Evolutionary conservation across 2,329 filamentous ascomycete species (phyloP), one percentile per base, ranked within the genome.

Genomic region (Phialocephala sp.): DNA sequence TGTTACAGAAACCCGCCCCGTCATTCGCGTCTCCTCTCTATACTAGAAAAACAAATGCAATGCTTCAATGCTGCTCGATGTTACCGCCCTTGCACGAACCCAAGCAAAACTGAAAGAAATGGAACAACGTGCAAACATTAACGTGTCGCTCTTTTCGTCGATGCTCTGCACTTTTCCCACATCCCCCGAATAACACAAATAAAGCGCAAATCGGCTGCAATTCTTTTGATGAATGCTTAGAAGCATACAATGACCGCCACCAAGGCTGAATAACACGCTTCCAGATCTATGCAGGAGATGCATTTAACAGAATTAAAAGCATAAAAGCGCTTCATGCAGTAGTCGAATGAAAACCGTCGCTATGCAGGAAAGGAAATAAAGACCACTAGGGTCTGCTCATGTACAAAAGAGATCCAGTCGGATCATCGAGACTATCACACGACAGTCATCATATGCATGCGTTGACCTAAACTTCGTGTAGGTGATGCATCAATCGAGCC

Each of bases 391-490:
- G 65, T 63, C 57, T 55, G 57, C 57, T 62, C 67, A 72, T 74
- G 68, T 74, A 75, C 71, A 75, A 72, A 54, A 54, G 50, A 54
- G 63, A 72, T 71, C 60, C 65, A 72, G 69, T 59, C 66, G 52
- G 60, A 60, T 67, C 22, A 61, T 65, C 39, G 22, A 39, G 43
- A 50, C 41, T 59, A 39, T 75, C 68, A 76, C 22, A 79, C 84
- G 67, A 89, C 87, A 50, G 85, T 88, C 87, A 89, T 89, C 81
- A 89, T 83, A 74, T 88, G 86, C 80, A 89, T 82, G 64, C 86
- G 82, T 70, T 81, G 82, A 62, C 79, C 79, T 45, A 88, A 76
- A 60, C 79, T 79, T 56, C 81, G 81, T 4, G 84, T 80, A 4
- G 85, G 81, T 1, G 86, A 85, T 41, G 82, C 80, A 52, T 86